Conservation (phyloP, 352 stramenopile species). For the Phytophthora colocasiae region DNA sequence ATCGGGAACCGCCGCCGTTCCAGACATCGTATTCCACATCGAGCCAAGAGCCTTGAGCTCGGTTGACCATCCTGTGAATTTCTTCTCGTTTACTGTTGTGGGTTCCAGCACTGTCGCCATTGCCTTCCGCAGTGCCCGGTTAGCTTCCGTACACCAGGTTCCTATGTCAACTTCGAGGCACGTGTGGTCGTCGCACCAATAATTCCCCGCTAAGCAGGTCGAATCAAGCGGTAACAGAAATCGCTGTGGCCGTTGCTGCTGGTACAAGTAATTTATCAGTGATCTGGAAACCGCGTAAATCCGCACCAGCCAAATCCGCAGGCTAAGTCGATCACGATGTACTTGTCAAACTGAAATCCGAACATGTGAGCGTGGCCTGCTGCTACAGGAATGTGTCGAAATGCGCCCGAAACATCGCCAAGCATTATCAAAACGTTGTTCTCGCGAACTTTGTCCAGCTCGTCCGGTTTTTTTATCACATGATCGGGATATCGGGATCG, state of each 20-base stretch:
- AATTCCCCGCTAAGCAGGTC: neutral
- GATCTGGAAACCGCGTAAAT: slow-evolving; percentile 1
- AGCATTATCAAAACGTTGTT: slow-evolving; percentile 8
- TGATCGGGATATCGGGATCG: neutral
- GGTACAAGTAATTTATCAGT: slow-evolving; percentile 10
- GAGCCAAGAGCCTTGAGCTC: slow-evolving; percentile 6
- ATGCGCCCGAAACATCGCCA: neutral
- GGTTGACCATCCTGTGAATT: neutral
- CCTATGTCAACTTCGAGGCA: slow-evolving; percentile 10
- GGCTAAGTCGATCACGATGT: slow-evolving; percentile 2
- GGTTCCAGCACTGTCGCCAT: slow-evolving; percentile 2
- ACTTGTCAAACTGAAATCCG: slow-evolving; percentile 16
- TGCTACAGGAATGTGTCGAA: neutral
- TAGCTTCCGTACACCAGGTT: neutral
- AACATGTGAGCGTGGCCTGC: too few species aligned
- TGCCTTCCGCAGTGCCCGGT: neutral
- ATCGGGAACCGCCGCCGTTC: too few species aligned
- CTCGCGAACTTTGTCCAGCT: too few species aligned
- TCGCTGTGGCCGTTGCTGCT: neutral
- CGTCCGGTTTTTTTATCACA: too few species aligned
- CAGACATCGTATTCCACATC: slow-evolving; percentile 3
- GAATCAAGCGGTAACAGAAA: neutral
- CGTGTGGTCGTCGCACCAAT: slow-evolving; percentile 22
- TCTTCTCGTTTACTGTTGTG: slow-evolving; percentile 1
- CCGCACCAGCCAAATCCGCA: slow-evolving; percentile 6